These are phyloP conservation scores for Drechslerella dactyloides DNA, from an alignment of 2,329 filamentous ascomycete genomes.

Conservation along the genomic window DNA sequence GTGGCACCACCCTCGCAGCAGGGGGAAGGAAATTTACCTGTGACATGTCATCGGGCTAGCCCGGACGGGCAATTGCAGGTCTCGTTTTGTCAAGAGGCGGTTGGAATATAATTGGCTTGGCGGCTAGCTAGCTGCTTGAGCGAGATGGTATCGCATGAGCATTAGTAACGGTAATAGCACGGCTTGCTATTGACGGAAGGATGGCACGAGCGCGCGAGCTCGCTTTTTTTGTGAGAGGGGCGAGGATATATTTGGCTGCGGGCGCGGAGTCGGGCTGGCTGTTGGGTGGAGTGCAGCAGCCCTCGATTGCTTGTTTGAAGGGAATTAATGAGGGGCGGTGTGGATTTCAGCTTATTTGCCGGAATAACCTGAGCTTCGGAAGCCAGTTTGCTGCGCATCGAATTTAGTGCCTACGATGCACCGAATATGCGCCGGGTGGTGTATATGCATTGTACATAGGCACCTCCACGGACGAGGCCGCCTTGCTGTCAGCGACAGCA, in stretches of 20 bases:
- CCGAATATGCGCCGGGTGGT: too few relatives aligned
- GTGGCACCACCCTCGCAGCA: neutral
- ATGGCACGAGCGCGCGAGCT: conserved; percentile 9
- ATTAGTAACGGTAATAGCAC: conserved; percentile 7
- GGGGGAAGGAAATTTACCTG: neutral
- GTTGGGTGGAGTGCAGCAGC: too few relatives aligned
- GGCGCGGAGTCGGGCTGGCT: neutral
- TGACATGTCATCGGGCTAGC: conserved; percentile 10
- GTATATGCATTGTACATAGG: too few relatives aligned
- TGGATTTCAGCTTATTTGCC: conserved; percentile 9
- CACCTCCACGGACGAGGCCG: too few relatives aligned
- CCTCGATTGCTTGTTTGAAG: too few relatives aligned
- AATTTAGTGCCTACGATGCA: neutral
- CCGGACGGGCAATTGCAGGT: conserved; percentile 2
- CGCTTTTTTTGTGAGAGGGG: neutral
- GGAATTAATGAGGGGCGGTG: neutral
- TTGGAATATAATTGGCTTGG: neutral
- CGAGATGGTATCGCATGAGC: conserved; percentile 5
- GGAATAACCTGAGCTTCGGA: neutral
- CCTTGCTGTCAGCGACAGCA: too few relatives aligned
- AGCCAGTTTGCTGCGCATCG: neutral
- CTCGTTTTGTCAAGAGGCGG: neutral
- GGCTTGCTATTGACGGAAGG: neutral
- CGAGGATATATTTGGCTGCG: neutral
- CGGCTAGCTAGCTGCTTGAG: neutral